phyloP scores from a whole-genome alignment of 306 rosid genomes.

The Luffa acutangula region DNA sequence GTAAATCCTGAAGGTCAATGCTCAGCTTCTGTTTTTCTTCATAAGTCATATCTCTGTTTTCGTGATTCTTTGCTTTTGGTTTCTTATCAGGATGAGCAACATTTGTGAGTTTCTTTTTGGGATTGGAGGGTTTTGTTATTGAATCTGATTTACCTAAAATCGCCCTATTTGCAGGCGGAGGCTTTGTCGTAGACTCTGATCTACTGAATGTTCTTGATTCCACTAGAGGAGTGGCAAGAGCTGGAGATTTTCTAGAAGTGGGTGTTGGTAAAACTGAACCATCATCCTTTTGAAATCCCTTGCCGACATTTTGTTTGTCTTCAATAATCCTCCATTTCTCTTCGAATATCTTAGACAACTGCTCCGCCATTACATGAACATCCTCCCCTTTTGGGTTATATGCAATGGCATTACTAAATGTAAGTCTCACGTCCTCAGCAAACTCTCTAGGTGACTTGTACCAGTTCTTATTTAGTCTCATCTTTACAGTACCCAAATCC shows the following conservation, averaged over 20 bases:
- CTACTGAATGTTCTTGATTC: conserved; percentile 48
- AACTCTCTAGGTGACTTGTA: conserved; percentile 74
- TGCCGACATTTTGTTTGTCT: conserved; percentile 43
- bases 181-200: conserved; percentile 41
- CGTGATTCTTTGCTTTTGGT: conserved; percentile 67
- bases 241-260: conserved; percentile 27
- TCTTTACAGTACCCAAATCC: conserved; percentile 86
- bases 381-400: conserved; percentile 86
- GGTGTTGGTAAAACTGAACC: conserved; percentile 30
- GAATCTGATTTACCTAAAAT: conserved; percentile 52
- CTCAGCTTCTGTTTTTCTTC: conserved; percentile 86
- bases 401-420: conserved; percentile 75
- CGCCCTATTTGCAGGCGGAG: conserved; percentile 27
- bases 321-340: conserved; percentile 59
- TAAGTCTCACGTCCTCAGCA: conserved; percentile 88
- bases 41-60: conserved; percentile 72
- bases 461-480: conserved; percentile 57
- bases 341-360: conserved; percentile 61
- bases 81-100: conserved; percentile 49
- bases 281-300: conserved; percentile 26
- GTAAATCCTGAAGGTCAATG: conserved; percentile 57
- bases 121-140: conserved; percentile 19
- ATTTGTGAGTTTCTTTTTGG: conserved; percentile 23
- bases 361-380: conserved; percentile 79
- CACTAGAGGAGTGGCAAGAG: conserved; percentile 9